Percentiles rank a stretch among this genome's conserved stretches.
Conservation (phyloP, 2,329 filamentous ascomycete species). For the Ophiostoma novo-ulmi region DNA sequence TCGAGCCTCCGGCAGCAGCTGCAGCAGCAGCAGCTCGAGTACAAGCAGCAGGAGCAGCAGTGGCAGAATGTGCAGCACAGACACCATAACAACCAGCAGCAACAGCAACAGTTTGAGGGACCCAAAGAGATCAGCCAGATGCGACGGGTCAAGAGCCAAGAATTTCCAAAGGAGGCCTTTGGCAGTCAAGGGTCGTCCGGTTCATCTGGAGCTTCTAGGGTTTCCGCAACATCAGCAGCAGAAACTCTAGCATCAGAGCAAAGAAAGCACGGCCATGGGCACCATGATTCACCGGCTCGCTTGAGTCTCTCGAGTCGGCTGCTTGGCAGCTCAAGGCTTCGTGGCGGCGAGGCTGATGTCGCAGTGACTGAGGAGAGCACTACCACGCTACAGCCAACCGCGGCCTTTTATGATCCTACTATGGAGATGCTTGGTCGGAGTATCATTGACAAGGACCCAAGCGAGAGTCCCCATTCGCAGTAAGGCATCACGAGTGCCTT, state of each 20-base stretch:
- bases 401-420: background rate
- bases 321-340: constrained; percentile 22
- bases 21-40: constrained; percentile 22
- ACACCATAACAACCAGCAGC: constrained; percentile 15
- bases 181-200: background rate
- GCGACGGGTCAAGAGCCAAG: constrained; percentile 5
- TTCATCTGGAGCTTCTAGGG: background rate
- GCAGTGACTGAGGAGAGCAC: background rate
- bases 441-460: background rate
- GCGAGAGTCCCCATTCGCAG: constrained; percentile 10
- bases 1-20: constrained; percentile 21
- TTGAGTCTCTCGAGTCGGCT: constrained; percentile 49
- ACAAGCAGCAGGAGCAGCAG: constrained; percentile 18
- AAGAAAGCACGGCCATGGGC: background rate
- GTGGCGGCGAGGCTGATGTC: constrained; percentile 11
- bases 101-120: constrained; percentile 15
- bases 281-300: constrained; percentile 39
- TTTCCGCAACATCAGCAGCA: constrained; percentile 20
- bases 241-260: background rate
- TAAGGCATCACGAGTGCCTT: background rate
- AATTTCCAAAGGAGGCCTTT: background rate
- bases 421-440: background rate
- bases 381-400: background rate
- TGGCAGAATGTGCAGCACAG: constrained; percentile 4
- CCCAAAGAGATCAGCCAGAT: background rate